Evolutionary conservation across 2,329 filamentous ascomycete species (phyloP).

Genomic region (Colletotrichum melonis): DNA sequence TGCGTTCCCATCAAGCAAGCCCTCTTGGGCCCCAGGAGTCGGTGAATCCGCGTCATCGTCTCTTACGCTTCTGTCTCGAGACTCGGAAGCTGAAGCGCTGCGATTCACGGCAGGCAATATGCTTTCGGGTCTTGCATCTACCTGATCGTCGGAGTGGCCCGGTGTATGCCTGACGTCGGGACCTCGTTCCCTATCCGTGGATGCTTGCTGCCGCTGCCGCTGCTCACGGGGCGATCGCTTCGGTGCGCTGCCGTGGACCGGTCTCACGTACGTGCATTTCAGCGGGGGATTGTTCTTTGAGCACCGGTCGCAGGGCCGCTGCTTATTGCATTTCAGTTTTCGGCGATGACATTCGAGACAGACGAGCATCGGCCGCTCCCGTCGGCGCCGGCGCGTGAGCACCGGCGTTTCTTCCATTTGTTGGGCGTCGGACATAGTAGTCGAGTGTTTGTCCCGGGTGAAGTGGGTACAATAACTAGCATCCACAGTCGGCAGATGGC

Average conservation of each 20-base stretch:
- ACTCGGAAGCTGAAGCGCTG: neutral
- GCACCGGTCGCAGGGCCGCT: neutral
- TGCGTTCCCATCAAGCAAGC: neutral
- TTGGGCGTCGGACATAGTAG: neutral
- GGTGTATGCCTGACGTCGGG: neutral
- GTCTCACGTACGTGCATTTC: neutral
- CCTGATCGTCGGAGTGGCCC: neutral
- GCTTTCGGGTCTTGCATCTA: neutral
- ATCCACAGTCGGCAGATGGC: neutral
- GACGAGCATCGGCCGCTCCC: constrained; percentile 15
- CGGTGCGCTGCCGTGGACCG: no score
- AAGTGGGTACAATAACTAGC: neutral
- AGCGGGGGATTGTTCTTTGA: neutral
- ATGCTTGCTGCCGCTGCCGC: neutral
- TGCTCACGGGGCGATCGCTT: neutral
- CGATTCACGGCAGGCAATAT: neutral
- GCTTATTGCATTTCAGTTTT: constrained; percentile 15
- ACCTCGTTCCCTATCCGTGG: neutral
- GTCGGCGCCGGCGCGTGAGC: constrained; percentile 2
- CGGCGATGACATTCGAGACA: constrained; percentile 19
- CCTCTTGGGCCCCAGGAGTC: neutral
- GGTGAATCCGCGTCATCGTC: neutral
- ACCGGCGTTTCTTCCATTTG: neutral
- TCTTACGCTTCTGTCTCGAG: neutral
- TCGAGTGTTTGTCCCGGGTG: neutral